phyloP scores from a whole-genome alignment of 2,329 filamentous ascomycete species.

The Diaporthe sp. region DNA sequence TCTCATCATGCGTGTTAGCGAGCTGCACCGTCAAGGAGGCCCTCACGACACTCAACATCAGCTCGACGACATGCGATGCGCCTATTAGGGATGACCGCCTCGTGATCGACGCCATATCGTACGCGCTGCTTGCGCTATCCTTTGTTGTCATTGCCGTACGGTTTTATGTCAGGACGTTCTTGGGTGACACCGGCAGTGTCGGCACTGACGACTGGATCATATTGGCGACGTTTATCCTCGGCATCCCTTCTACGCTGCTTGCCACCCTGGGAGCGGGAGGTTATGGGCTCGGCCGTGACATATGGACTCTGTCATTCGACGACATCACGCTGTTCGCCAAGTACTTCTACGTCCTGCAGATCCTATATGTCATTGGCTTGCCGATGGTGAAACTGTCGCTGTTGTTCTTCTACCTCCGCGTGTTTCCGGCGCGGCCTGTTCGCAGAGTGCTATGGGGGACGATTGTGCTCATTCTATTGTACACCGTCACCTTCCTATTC shows the following conservation, averaged over 20 bases:
- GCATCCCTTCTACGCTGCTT: slow-evolving; percentile 41
- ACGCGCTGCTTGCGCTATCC: slow-evolving; percentile 32
- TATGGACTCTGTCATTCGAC: slow-evolving; percentile 47
- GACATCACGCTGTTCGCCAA: slow-evolving; percentile 47
- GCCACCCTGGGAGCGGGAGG: slow-evolving; percentile 33
- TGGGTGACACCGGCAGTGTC: slow-evolving; percentile 32
- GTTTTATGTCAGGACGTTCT: slow-evolving; percentile 40
- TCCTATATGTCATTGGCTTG: slow-evolving; percentile 39
- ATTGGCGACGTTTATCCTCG: slow-evolving; percentile 39
- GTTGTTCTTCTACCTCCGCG: slow-evolving; percentile 39
- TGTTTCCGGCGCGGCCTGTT: slow-evolving; percentile 26
- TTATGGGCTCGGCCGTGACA: slow-evolving; percentile 47
- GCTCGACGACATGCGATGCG: slow-evolving; percentile 15
- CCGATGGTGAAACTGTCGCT: slow-evolving; percentile 35
- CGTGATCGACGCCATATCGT: neutral
- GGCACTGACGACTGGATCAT: slow-evolving; percentile 43
- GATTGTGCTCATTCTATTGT: neutral
- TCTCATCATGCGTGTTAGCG: slow-evolving; percentile 15
- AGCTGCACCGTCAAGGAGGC: slow-evolving; percentile 37
- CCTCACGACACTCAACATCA: slow-evolving; percentile 13
- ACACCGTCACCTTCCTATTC: slow-evolving; percentile 51
- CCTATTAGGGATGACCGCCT: neutral
- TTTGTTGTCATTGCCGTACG: slow-evolving; percentile 25
- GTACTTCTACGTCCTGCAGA: slow-evolving; percentile 46
- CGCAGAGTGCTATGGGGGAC: slow-evolving; percentile 34